phyloP scores from a whole-genome alignment of 1,139 yeast genomes.

The Protomyces macrosporus region DNA sequence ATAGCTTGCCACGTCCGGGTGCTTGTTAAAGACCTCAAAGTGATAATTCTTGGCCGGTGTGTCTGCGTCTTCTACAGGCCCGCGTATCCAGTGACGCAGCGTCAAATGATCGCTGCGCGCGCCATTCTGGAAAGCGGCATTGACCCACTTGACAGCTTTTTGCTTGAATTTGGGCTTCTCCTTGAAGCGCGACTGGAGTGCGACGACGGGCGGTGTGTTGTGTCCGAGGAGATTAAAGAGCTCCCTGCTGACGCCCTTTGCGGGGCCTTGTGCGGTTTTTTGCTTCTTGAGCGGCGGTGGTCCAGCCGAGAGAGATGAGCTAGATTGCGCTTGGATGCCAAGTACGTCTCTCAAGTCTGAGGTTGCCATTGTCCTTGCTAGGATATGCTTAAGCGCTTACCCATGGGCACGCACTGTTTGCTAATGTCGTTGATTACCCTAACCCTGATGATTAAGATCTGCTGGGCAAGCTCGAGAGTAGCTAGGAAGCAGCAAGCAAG shows the following conservation, averaged over 20 bases:
- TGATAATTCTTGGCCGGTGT: constrained; percentile 49
- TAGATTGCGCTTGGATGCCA: neutral
- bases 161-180: constrained; percentile 57
- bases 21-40: constrained; percentile 71
- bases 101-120: constrained; percentile 49
- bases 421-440: too few species aligned
- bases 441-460: too few species aligned
- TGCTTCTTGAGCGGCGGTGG: neutral
- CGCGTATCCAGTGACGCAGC: constrained; percentile 79
- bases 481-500: too few species aligned
- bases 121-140: constrained; percentile 50
- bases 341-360: neutral
- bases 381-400: too few species aligned
- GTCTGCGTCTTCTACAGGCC: constrained; percentile 40
- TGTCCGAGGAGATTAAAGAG: constrained; percentile 83
- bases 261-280: neutral
- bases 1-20: constrained; percentile 64
- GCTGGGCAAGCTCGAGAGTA: too few species aligned
- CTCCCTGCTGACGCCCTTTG: constrained; percentile 86
- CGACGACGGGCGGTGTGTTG: constrained; percentile 78
- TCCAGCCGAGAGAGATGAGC: neutral
- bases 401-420: too few species aligned
- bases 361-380: neutral
- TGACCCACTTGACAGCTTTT: constrained; percentile 73
- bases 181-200: constrained; percentile 52